A percentile compares a stretch with the other conserved stretches of the same genome.
These are phyloP conservation scores for Metschnikowia drakensbergensis DNA, from an alignment of 805 yeast species.

Conservation along the genomic window DNA sequence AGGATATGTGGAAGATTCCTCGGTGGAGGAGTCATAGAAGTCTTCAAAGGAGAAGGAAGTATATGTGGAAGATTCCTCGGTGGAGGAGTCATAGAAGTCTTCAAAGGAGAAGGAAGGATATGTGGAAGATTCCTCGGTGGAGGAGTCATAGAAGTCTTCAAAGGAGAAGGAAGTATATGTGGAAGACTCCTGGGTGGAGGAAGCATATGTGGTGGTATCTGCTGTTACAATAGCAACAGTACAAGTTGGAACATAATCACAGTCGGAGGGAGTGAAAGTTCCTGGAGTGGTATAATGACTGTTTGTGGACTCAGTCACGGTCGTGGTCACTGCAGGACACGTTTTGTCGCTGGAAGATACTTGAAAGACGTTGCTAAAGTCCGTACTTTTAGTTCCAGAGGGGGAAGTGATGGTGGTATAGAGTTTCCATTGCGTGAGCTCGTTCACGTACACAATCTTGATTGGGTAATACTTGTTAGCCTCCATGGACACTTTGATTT, in stretches of 20 bases:
- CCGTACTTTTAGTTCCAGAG: neutral
- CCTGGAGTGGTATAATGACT: neutral
- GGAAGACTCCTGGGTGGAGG: neutral
- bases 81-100: neutral
- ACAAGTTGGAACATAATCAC: constrained; percentile 1
- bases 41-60: neutral
- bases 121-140: too few relatives aligned
- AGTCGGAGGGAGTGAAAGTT: constrained; percentile 3
- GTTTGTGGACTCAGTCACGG: neutral
- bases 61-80: too few relatives aligned
- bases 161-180: neutral
- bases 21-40: neutral
- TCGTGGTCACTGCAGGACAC: constrained; percentile 4
- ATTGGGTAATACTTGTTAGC: constrained; percentile 4
- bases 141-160: neutral
- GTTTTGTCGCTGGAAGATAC: neutral
- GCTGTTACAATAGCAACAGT: constrained; percentile 3
- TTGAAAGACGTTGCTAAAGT: neutral
- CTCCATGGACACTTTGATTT: constrained; percentile 2
- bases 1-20: too few relatives aligned
- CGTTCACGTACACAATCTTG: constrained; percentile 5
- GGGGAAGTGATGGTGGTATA: constrained; percentile 1
- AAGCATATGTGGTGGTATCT: neutral
- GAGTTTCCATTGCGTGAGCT: constrained; percentile 6
- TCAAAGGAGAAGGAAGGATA: neutral